Conservation (phyloP, 179 eudicot species). For the Actinidia chinensis region DNA sequence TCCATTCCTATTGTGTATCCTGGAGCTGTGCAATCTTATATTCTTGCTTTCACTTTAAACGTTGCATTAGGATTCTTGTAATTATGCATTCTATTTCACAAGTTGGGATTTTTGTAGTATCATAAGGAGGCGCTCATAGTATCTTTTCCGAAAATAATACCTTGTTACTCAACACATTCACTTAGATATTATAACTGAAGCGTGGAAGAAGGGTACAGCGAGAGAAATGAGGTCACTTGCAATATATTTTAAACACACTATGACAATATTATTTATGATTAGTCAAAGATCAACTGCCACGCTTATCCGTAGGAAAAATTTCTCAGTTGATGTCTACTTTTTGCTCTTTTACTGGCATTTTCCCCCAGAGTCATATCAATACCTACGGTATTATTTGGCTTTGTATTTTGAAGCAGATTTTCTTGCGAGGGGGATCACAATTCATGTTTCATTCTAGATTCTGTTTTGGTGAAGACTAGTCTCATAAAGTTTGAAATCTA, state of each 20-base stretch:
- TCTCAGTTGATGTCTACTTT: background rate
- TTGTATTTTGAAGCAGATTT: background rate
- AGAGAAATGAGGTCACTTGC: background rate
- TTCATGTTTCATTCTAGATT: background rate
- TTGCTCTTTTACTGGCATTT: background rate
- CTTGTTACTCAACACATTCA: background rate
- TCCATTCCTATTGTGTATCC: background rate
- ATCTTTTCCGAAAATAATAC: background rate
- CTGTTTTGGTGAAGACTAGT: background rate
- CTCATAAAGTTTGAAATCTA: no score
- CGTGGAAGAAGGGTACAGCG: background rate
- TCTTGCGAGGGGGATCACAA: background rate
- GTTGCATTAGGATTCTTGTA: no score
- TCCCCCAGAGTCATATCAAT: background rate
- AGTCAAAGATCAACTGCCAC: background rate
- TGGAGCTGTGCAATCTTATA: background rate
- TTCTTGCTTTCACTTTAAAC: background rate
- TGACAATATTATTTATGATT: background rate
- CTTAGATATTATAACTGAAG: background rate
- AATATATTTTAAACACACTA: no score
- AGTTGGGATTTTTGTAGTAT: background rate
- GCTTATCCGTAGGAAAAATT: background rate
- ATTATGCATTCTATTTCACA: background rate
- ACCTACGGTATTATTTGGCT: background rate
- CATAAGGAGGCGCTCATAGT: background rate